A percentile compares a stretch with the other conserved stretches of the same genome.
phyloP scores from a whole-genome alignment of 176 grass and related monocot genomes.

The Oryza rufipogon region DNA sequence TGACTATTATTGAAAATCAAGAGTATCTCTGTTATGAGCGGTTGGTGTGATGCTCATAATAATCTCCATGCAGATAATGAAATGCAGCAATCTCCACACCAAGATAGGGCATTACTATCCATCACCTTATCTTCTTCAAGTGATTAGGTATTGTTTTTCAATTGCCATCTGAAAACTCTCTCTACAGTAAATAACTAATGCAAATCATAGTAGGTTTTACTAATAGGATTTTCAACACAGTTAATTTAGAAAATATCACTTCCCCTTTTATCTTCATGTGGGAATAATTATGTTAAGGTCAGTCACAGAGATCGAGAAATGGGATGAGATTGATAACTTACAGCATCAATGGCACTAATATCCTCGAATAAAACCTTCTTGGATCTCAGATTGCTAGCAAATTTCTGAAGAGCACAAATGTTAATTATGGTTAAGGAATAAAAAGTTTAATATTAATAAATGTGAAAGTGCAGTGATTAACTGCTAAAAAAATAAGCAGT shows the following conservation, averaged over 20 bases:
- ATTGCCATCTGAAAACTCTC: background rate
- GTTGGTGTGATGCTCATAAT: background rate
- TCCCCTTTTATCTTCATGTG: background rate
- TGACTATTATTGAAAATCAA: slow-evolving; percentile 20
- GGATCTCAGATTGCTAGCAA: slow-evolving; percentile 51
- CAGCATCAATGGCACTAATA: slow-evolving; percentile 44
- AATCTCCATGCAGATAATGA: slow-evolving; percentile 14
- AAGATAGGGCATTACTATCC: background rate
- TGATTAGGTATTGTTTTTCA: background rate
- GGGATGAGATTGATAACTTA: slow-evolving; percentile 41
- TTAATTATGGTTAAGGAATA: slow-evolving; percentile 62
- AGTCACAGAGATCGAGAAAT: slow-evolving; percentile 16
- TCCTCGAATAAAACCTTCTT: slow-evolving; percentile 62
- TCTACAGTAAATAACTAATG: slow-evolving; percentile 15
- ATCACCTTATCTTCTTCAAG: slow-evolving; percentile 7
- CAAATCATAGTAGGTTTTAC: background rate
- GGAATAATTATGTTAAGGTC: slow-evolving; percentile 22
- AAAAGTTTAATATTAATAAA: slow-evolving; percentile 44
- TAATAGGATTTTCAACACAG: slow-evolving; percentile 4
- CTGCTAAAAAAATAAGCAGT: slow-evolving; percentile 33
- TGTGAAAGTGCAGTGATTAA: slow-evolving; percentile 33
- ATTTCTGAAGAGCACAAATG: slow-evolving; percentile 80
- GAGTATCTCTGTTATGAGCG: background rate
- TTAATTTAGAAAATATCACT: background rate
- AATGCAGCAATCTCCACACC: slow-evolving; percentile 11